These are phyloP conservation scores for Ettlia oleoabundans DNA, from an alignment of 139 green algal genomes.

Conservation along the genomic window DNA sequence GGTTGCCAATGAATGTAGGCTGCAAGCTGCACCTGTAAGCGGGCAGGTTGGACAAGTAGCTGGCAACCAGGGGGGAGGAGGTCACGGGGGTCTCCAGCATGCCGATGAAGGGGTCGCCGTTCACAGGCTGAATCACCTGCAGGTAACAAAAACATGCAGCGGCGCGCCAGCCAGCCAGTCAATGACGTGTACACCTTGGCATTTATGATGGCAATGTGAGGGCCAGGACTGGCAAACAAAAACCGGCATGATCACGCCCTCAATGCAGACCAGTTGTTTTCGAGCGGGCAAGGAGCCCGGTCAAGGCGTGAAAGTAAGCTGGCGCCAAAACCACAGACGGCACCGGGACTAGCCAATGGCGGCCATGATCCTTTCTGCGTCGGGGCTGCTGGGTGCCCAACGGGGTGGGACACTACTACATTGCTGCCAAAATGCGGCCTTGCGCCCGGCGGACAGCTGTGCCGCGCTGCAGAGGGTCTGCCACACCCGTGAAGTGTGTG, in stretches of 20 bases:
- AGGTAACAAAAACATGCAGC: neutral
- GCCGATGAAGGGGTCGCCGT: constrained; percentile 97
- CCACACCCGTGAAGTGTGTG: neutral
- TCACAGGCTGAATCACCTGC: constrained; percentile 92
- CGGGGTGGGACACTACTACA: too few species aligned
- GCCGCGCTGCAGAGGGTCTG: too few species aligned
- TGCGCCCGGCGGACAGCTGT: too few species aligned
- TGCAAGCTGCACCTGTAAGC: constrained; percentile 84
- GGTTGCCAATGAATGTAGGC: neutral
- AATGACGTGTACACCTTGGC: too few species aligned
- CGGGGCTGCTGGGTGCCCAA: neutral
- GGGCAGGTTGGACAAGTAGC: constrained; percentile 95
- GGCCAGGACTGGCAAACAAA: too few species aligned
- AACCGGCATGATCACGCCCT: neutral
- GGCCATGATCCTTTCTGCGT: too few species aligned
- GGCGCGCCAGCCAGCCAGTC: too few species aligned
- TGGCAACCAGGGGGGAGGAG: constrained; percentile 88
- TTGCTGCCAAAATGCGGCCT: neutral
- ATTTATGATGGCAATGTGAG: too few species aligned
- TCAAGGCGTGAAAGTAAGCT: neutral
- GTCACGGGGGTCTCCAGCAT: constrained; percentile 98
- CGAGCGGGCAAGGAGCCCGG: too few species aligned
- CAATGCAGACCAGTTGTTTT: too few species aligned
- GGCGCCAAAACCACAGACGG: neutral
- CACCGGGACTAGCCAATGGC: too few species aligned